These are phyloP conservation scores for Huntiella omanensis DNA, from an alignment of 2,329 filamentous ascomycete species.

Conservation along the genomic window DNA sequence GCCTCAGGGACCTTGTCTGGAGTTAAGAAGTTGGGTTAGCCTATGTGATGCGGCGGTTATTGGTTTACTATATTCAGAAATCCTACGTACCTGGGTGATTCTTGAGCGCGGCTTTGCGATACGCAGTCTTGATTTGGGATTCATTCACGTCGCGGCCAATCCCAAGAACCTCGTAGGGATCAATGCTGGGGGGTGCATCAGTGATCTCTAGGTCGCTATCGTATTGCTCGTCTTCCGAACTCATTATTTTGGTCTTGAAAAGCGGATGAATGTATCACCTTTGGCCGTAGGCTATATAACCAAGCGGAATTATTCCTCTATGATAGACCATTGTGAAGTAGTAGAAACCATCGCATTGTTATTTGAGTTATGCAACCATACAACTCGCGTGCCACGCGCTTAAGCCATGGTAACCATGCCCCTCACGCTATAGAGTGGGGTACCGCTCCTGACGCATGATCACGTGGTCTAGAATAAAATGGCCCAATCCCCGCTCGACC, in stretches of 20 bases:
- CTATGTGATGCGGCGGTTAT: background rate
- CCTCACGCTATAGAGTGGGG: too few species aligned
- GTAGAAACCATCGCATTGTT: too few species aligned
- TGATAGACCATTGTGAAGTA: too few species aligned
- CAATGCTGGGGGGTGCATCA: slow-evolving; percentile 38
- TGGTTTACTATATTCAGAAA: background rate
- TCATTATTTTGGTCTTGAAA: slow-evolving; percentile 4
- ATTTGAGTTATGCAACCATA: too few species aligned
- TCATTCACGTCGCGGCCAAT: slow-evolving; percentile 52
- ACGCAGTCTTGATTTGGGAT: slow-evolving; percentile 73
- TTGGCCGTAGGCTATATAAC: too few species aligned
- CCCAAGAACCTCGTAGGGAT: slow-evolving; percentile 66
- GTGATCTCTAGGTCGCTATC: slow-evolving; percentile 15
- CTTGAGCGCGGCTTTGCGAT: slow-evolving; percentile 75
- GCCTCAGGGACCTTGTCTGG: slow-evolving; percentile 57
- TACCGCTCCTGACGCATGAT: too few species aligned
- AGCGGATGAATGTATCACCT: background rate
- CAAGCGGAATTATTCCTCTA: too few species aligned
- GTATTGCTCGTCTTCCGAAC: slow-evolving; percentile 1
- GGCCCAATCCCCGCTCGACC: too few species aligned
- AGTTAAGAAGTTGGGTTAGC: slow-evolving; percentile 11
- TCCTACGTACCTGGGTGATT: slow-evolving; percentile 57
- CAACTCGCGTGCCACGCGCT: too few species aligned
- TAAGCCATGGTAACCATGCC: too few species aligned
- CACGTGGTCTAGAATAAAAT: too few species aligned